A percentile compares a stretch with the other conserved stretches of the same genome.
Evolutionary conservation across 805 yeast genomes (phyloP).

Genomic region (Cyberlindnera euphorbiae): DNA sequence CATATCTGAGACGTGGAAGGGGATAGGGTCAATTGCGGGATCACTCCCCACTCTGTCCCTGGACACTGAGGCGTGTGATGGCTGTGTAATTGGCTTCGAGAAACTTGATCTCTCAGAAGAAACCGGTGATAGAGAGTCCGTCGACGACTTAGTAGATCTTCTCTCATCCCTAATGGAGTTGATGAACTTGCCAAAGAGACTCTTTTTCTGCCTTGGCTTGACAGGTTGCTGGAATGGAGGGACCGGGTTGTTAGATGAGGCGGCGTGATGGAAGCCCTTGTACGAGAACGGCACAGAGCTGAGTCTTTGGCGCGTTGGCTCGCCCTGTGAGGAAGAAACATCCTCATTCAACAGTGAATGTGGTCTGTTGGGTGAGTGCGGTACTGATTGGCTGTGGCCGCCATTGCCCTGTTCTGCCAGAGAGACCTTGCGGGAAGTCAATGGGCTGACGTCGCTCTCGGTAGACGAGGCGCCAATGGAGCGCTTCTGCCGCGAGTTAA

Average conservation of each 20-base stretch:
- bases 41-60: constrained; percentile 10
- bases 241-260: constrained; percentile 24
- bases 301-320: background rate
- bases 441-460: constrained; percentile 17
- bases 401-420: constrained; percentile 15
- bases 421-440: constrained; percentile 21
- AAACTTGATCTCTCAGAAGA: constrained; percentile 6
- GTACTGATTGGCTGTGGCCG: background rate
- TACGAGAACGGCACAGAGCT: constrained; percentile 22
- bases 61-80: constrained; percentile 14
- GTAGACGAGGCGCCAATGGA: constrained; percentile 16
- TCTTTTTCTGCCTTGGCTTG: constrained; percentile 33
- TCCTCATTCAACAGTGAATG: background rate
- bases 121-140: constrained; percentile 2
- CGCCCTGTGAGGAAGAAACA: background rate
- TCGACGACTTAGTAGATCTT: constrained; percentile 6
- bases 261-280: constrained; percentile 28
- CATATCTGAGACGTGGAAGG: no score
- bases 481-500: constrained; percentile 10
- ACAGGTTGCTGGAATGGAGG: constrained; percentile 49
- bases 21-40: constrained; percentile 1
- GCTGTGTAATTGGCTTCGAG: constrained; percentile 5
- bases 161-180: constrained; percentile 24
- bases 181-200: constrained; percentile 27
- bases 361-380: constrained; percentile 1